Conservation (phyloP, 73 alveolate genomes). For the Chromera velia region DNA sequence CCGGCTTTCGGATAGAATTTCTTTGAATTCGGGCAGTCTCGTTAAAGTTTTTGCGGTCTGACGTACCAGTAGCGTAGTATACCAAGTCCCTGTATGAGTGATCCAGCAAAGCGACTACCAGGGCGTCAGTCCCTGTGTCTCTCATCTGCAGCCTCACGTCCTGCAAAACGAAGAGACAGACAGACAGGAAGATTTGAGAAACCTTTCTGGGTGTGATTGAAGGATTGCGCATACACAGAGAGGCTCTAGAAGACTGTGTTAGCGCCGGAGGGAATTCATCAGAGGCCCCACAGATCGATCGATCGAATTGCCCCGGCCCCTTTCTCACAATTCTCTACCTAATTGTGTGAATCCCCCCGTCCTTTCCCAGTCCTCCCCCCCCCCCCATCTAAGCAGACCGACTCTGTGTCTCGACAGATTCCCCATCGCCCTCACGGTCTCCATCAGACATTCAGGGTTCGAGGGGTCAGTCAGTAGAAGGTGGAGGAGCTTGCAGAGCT, state of each 20-base stretch:
- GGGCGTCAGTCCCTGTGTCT: background rate
- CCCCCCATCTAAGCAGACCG: background rate
- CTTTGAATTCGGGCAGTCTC: too few species aligned
- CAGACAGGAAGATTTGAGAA: too few species aligned
- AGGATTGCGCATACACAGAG: background rate
- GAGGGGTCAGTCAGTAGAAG: constrained; percentile 32
- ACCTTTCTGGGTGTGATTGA: constrained; percentile 18
- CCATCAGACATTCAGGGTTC: constrained; percentile 33
- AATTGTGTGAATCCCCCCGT: background rate
- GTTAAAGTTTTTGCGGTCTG: background rate
- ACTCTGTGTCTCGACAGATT: constrained; percentile 30
- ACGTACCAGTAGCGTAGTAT: constrained; percentile 28
- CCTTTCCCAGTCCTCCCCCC: background rate
- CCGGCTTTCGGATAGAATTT: too few species aligned
- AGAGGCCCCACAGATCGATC: background rate
- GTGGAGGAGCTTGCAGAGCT: constrained; percentile 24
- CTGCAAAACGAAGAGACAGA: background rate
- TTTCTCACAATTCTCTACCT: background rate
- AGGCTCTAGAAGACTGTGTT: background rate
- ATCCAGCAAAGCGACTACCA: constrained; percentile 12
- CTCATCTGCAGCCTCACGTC: background rate
- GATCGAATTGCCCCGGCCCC: background rate
- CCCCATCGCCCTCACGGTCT: constrained; percentile 33
- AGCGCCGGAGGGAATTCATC: background rate
- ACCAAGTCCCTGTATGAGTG: constrained; percentile 23